phyloP scores from a whole-genome alignment of 148 eudicot genomes.

The Vaccinium myrtillus region DNA sequence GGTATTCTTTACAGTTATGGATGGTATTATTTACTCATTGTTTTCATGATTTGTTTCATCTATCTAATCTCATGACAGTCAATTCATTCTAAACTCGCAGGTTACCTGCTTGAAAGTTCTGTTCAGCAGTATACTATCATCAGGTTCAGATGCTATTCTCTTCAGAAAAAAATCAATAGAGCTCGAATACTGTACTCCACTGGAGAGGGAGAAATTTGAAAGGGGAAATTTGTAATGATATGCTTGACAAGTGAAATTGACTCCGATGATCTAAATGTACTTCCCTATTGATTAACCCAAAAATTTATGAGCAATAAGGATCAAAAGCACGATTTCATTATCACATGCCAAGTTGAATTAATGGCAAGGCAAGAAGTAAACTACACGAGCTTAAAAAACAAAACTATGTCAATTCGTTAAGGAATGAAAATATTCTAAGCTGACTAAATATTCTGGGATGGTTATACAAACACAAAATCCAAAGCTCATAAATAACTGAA shows the following conservation, averaged over 20 bases:
- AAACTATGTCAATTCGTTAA: neutral
- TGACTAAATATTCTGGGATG: neutral
- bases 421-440: neutral
- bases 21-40: neutral
- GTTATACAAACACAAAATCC: neutral
- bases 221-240: neutral
- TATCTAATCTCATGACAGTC: neutral
- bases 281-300: neutral
- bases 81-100: constrained; percentile 11
- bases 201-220: no score
- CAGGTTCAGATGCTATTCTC: neutral
- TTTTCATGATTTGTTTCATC: neutral
- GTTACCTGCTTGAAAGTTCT: neutral
- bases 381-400: neutral
- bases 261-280: neutral
- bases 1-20: neutral
- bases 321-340: neutral
- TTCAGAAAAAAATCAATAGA: neutral
- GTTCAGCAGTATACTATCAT: neutral
- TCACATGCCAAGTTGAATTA: neutral
- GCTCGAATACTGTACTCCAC: neutral
- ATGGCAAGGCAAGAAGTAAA: neutral
- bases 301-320: neutral
- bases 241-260: neutral
- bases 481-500: neutral